These are phyloP conservation scores for Cercospora nicotianae DNA, from an alignment of 2,329 filamentous ascomycete genomes.

Conservation along the genomic window DNA sequence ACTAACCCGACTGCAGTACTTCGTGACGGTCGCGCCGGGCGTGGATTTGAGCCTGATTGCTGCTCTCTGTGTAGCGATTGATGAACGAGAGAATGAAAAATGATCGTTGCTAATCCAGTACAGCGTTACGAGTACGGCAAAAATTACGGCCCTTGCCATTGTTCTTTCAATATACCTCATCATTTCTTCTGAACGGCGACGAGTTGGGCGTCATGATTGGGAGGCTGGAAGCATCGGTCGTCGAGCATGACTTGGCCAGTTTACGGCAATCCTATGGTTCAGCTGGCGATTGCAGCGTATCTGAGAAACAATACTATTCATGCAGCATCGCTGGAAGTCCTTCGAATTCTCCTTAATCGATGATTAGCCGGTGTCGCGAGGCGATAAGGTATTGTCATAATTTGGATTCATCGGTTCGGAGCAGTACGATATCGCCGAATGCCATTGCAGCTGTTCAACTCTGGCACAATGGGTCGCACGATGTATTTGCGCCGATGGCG, in stretches of 20 bases:
- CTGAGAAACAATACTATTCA: background rate
- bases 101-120: background rate
- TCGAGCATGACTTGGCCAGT: background rate
- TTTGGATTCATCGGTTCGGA: background rate
- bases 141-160: background rate
- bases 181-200: background rate
- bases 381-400: background rate
- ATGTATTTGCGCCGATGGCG: background rate
- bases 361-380: background rate
- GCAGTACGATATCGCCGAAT: background rate
- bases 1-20: slow-evolving; percentile 47
- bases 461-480: background rate
- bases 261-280: background rate
- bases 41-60: slow-evolving; percentile 66
- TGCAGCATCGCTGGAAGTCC: background rate
- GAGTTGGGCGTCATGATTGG: background rate
- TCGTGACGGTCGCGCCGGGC: slow-evolving; percentile 61
- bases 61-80: slow-evolving; percentile 67
- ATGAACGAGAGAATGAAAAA: slow-evolving; percentile 62
- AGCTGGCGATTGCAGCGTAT: background rate
- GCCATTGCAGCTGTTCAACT: background rate
- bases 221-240: background rate
- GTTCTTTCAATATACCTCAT: background rate
- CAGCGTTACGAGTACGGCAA: background rate
- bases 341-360: background rate